Evolutionary conservation across 2,329 filamentous ascomycete species (phyloP), one percentile per base, ranked within the genome.

Genomic region (Cadophora gregata): DNA sequence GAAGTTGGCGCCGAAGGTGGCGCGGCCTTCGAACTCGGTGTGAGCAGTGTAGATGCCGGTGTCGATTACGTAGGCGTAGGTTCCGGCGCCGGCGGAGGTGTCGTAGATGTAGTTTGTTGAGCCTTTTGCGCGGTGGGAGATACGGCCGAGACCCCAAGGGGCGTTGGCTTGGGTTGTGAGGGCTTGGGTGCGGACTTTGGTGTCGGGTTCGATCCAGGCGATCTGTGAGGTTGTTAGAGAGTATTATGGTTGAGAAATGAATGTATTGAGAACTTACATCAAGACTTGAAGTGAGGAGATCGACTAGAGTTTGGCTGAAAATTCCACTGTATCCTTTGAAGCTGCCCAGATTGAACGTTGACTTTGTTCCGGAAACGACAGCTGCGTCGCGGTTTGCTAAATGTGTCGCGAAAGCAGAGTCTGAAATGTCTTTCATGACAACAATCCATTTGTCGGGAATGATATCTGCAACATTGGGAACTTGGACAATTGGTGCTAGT

Each of bases 381-480:
- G 2, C 38, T 12, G 59, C 38, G 25, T 61, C 45, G 21, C 59
- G 59, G 45, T 25, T 61, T 29, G 59, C 24, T 33, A 61, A 48
- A 21, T 50, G 45, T 21, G 42, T 24, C 29, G 24, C 4, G 45
- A 61, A 61, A 6, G 59, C 27, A 14, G 59, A 50, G 7, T 61
- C 59, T 47, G 59, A 50, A 29, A 61, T 31, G 27, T 50, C 59
- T 33, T 36, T 61, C 59, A 61, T 61, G 25, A 61, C 59, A 19
- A 61, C 59, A 27, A 61, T 61, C 59, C 59, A 61, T 4, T 50
- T 31, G 42, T 50, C 24, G 19, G 59, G 45, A 8, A 61, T 61
- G 25, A 51, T 36, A 19, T 61, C 29, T 27, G 45, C 45, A 14
- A 61, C 29, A 50, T 51, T 61, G 45, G 45, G 45, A 4, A 48